Base-by-base conservation (phyloP, 306 rosid species). In the Cicer bijugum region DNA sequence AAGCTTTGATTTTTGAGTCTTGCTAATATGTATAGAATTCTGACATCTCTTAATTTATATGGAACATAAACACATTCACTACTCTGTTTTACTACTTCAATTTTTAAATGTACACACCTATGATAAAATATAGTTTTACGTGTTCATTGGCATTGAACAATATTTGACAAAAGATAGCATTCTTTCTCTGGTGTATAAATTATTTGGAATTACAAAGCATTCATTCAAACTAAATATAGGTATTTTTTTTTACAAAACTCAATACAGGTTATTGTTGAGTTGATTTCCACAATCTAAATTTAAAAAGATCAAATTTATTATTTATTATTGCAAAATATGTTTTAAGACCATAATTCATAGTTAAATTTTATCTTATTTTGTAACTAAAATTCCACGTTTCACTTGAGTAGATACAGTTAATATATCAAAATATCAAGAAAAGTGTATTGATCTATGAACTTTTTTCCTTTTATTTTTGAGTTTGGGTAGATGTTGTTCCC, bases 381-480 rank as follows among this genome's bases (percentile, higher is more conserved):
- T 11, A 33, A 12, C 35, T 19, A 4, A 28, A 28, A 57, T 10
- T 23, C 14, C 39, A 23, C 11, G 63, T 6, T 20, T 57, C 63
- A 56, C 14, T 56, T 56, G 37, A 20, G 14, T 56, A 20, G 38
- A 12, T 56, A 56, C 38, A 56, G 7, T 56, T 53, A 57, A 60
- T 60, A 35, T 39, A 63, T 40, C 5, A 63, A 63, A 63, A 4
- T 63, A 14, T 63, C 43, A 39, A 39, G 69, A 63, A 63, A 62
- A 63, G 14, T 8, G 15, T 63, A 63, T 39, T 39, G 14, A 15
- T 63, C 10, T 65, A 64, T 17, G 51, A 16, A 42, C 70, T 42
- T 65, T 42, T 43, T 65, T 12, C 38, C 38, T 19, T 65, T 42
- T 65, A 9, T 42, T 64, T 62, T 64, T 65, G 51, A 9, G 52